Base-by-base conservation (phyloP, 108 stramenopile species). In the Conticribra guillardii region DNA sequence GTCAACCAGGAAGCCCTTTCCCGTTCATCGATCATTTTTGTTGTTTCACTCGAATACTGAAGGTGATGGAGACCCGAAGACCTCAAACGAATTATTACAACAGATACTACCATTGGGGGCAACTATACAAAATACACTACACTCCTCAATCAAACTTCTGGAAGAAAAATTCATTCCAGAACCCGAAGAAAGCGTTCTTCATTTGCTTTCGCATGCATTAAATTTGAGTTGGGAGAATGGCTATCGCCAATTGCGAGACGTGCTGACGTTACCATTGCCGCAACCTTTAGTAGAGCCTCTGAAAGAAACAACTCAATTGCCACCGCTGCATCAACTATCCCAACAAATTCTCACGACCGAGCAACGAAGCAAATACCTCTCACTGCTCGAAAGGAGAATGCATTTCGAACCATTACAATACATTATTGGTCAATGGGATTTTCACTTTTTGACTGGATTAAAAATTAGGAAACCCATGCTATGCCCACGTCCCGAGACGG, bases 401-500 rank as follows among this genome's bases (percentile, higher is more conserved):
- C 33, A 84, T 30, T 82, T 84, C 37, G 93, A 93, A 67, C 96
- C 96, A 24, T 54, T 96, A n/a, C 97, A 98, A 80, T 98, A 98
- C 64, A 84, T 98, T 37, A 59, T 97, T 17, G 97, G 97, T 41
- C 78, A 91, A 64, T 98, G 97, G 97, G 96, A 98, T 77, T 98
- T 97, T 82, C 77, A 92, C 49, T 71, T 90, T 48, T 73, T 89
- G 24, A 77, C 74, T 2, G 67, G 74, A 15, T 78, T 98, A 3
- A 55, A 70, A 33, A 81, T 96, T 49, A 82, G 74, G 52, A 60
- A 85, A 34, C 97, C 97, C 0, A 75, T 93, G 56, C 79, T 98
- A 2, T 96, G 96, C 57, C 97, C 97, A 18, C 66, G 97, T 33
- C 97, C 97, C 0, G 97, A 98, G 76, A 98, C 97, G 48, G 97